These are phyloP conservation scores for Madurella mycetomatis DNA, from an alignment of 2,329 filamentous ascomycete species.

Conservation along the genomic window DNA sequence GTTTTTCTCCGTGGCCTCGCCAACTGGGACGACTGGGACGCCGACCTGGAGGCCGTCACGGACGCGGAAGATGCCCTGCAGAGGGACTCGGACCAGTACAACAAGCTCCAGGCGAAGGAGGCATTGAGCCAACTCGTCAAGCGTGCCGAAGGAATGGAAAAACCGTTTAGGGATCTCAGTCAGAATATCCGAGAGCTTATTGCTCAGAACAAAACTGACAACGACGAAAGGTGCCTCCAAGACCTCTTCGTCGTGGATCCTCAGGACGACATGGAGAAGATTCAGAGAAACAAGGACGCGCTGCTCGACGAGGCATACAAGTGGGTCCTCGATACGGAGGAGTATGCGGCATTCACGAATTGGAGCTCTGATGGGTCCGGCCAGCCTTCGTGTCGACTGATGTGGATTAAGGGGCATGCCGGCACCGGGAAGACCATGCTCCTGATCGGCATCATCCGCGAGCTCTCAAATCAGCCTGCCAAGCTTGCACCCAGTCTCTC, in stretches of 20 bases:
- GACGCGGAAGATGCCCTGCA: constrained; percentile 21
- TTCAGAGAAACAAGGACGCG: constrained; percentile 18
- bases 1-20: constrained; percentile 28
- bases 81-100: constrained; percentile 11
- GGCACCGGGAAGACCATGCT: constrained; percentile 23
- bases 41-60: constrained; percentile 27
- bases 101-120: constrained; percentile 9
- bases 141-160: constrained; percentile 10
- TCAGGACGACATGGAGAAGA: constrained; percentile 16
- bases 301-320: constrained; percentile 18
- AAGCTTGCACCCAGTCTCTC: constrained; percentile 11
- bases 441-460: constrained; percentile 19
- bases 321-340: constrained; percentile 15
- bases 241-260: constrained; percentile 20
- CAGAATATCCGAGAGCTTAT: constrained; percentile 13
- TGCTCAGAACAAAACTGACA: too few species aligned
- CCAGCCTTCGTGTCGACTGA: constrained; percentile 11
- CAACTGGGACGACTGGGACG: constrained; percentile 33
- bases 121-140: constrained; percentile 13
- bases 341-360: constrained; percentile 11
- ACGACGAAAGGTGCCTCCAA: constrained; percentile 10
- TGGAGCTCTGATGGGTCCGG: background rate
- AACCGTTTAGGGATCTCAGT: constrained; percentile 8
- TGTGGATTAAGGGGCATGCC: constrained; percentile 22
- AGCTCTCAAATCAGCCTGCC: constrained; percentile 13